Evolutionary conservation across 371 early-diverging fungal species (phyloP).

Genomic region (Apophysomyces ossiformis): DNA sequence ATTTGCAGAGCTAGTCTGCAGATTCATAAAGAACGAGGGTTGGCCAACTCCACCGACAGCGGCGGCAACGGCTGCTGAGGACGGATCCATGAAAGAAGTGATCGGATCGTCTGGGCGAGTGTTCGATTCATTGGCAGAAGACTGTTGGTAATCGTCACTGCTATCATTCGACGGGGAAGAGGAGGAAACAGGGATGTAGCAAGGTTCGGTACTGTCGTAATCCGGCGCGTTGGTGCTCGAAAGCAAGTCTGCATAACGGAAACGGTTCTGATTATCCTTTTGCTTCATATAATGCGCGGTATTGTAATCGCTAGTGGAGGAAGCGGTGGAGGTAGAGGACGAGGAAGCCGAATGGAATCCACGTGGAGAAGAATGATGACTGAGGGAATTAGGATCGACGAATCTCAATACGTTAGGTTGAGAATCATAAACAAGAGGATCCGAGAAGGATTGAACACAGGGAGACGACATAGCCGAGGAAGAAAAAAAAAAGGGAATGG

Average conservation of each 20-base stretch:
- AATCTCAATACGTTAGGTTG: conserved; percentile 22
- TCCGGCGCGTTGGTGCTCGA: conserved; percentile 27
- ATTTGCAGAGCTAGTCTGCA: neutral
- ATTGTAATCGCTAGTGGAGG: conserved; percentile 4
- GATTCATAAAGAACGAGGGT: conserved; percentile 3
- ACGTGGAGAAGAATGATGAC: conserved; percentile 18
- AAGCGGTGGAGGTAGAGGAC: conserved; percentile 9
- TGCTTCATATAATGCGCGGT: conserved; percentile 9
- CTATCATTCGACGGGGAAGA: conserved; percentile 32
- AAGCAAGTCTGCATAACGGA: conserved; percentile 51
- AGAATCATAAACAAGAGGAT: conserved; percentile 21
- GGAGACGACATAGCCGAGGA: conserved; percentile 30
- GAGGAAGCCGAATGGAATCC: conserved; percentile 13
- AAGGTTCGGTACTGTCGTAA: conserved; percentile 23
- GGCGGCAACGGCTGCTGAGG: conserved; percentile 9
- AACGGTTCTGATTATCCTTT: conserved; percentile 25
- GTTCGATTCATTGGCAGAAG: conserved; percentile 12
- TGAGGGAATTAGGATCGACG: conserved; percentile 31
- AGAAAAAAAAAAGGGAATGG: conserved; percentile 15
- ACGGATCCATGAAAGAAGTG: conserved; percentile 26
- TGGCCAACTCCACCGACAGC: conserved; percentile 11
- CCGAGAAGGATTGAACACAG: conserved; percentile 24
- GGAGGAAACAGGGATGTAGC: conserved; percentile 26
- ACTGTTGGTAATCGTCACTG: conserved; percentile 35
- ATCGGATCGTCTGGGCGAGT: conserved; percentile 8